Evolutionary conservation across 106 monocot species (phyloP), one percentile per base, ranked within the genome.

Genomic region (Amphibolis antarctica): DNA sequence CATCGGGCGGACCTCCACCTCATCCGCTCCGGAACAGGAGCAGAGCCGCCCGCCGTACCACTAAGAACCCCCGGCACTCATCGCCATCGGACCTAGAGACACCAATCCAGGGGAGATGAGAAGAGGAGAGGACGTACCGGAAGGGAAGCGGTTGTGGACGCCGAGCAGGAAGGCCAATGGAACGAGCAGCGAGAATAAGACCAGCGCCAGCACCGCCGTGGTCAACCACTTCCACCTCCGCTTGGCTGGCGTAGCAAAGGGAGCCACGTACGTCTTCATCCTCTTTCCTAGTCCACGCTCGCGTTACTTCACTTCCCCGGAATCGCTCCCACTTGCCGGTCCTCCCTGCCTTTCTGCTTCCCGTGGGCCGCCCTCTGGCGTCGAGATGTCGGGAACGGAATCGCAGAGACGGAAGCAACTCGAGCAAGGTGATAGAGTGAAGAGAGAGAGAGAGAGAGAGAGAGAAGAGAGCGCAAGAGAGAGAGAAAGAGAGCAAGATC

Each of bases 81-180:
- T 28, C 1, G 28, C 11, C 42, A 9, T 22, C 60, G 13, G 60
- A 61, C 43, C 60, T 17, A 57, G 26, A 49, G 13, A n/a, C 10
- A n/a, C 10, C 0, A 13, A 49, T 29, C 60, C 15, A 10, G 46
- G 25, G 20, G 44, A 12, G 20, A 24, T 22, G 17, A n/a, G n/a
- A n/a, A n/a, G 31, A 28, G 11, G 46, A 21, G 21, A 23, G 1
- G 21, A 47, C 63, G 44, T 52, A 83, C 83, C 83, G 26, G 74
- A 44, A 21, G 78, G 78, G 56, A 79, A 79, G 12, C 72, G 73
- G 30, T 70, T 73, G 56, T 76, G 76, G 48, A 76, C 57, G 52
- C 82, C 82, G 44, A 83, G 75, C 26, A 83, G 78, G 72, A 83
- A 79, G 0, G 42, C 75, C 10, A 83, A 71, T 21, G 83, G 83